These are phyloP conservation scores for Nakaseomyces nivariensis DNA, from an alignment of 1,139 yeast species.

Conservation along the genomic window DNA sequence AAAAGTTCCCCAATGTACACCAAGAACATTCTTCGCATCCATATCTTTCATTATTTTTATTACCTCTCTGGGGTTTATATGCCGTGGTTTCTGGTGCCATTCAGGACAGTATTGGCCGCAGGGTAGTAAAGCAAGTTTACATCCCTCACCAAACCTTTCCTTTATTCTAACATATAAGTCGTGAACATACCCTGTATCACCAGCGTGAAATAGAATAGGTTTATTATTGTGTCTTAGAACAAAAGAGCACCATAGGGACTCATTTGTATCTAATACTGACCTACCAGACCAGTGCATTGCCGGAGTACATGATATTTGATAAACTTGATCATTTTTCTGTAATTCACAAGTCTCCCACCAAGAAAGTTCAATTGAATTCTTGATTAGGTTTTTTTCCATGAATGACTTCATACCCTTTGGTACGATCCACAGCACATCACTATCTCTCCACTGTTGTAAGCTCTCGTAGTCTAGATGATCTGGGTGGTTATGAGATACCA, in stretches of 20 bases:
- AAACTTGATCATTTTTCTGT: slow-evolving; percentile 38
- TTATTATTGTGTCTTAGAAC: slow-evolving; percentile 53
- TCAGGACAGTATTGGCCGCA: slow-evolving; percentile 93
- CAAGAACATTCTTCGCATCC: slow-evolving; percentile 55
- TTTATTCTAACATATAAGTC: slow-evolving; percentile 63
- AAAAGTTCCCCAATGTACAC: slow-evolving; percentile 96
- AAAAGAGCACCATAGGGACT: slow-evolving; percentile 82
- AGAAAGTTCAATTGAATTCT: slow-evolving; percentile 56
- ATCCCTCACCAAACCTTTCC: slow-evolving; percentile 50
- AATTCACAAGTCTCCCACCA: slow-evolving; percentile 79
- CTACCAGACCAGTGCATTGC: slow-evolving; percentile 99
- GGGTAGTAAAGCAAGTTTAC: slow-evolving; percentile 66
- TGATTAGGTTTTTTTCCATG: slow-evolving; percentile 42
- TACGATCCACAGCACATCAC: slow-evolving; percentile 58
- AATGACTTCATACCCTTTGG: slow-evolving; percentile 66
- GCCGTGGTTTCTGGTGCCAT: slow-evolving; percentile 90
- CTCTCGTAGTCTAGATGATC: slow-evolving; percentile 74
- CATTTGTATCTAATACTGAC: slow-evolving; percentile 63
- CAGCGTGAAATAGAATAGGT: slow-evolving; percentile 79
- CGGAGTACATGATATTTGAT: slow-evolving; percentile 81
- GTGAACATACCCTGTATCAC: slow-evolving; percentile 82
- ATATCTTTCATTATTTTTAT: slow-evolving; percentile 56
- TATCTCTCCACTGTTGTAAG: slow-evolving; percentile 42
- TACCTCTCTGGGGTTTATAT: slow-evolving; percentile 74
- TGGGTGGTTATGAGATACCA: slow-evolving; percentile 92